Conservation (phyloP, 352 stramenopile genomes). For the Hyaloperonospora brassicae region DNA sequence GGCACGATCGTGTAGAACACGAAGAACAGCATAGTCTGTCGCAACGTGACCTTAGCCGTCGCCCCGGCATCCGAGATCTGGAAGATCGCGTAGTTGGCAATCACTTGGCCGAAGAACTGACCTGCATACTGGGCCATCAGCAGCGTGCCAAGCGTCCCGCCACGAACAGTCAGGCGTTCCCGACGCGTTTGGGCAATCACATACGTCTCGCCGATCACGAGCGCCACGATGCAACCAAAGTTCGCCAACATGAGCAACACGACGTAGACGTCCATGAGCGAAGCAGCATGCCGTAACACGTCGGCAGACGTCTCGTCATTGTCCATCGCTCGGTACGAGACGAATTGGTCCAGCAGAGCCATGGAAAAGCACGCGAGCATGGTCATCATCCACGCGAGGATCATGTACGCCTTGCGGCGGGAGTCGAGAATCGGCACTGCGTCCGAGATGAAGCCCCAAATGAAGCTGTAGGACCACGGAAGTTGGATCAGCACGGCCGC, state of each 20-base stretch:
- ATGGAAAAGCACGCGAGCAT: constrained; percentile 42
- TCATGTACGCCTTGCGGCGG: constrained; percentile 48
- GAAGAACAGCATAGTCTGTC: constrained; percentile 40
- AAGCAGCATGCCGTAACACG: neutral
- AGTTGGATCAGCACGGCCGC: constrained; percentile 31
- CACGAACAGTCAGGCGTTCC: constrained; percentile 27
- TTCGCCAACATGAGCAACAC: constrained; percentile 39
- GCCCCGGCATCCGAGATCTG: constrained; percentile 36
- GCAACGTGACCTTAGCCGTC: constrained; percentile 38
- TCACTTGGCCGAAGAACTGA: constrained; percentile 38
- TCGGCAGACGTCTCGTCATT: neutral
- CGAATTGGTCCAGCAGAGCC: constrained; percentile 43
- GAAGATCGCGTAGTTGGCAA: constrained; percentile 47
- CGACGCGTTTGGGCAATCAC: constrained; percentile 50
- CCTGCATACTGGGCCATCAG: constrained; percentile 44
- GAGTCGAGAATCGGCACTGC: constrained; percentile 34
- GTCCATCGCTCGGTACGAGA: neutral
- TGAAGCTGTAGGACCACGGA: constrained; percentile 43
- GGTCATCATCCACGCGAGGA: constrained; percentile 39
- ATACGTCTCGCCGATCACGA: constrained; percentile 49
- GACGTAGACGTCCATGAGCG: constrained; percentile 35
- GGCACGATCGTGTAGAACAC: constrained; percentile 40
- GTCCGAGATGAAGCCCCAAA: constrained; percentile 51
- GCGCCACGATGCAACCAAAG: constrained; percentile 40
- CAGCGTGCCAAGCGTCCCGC: constrained; percentile 34